These are phyloP conservation scores for Penicillium cosmopolitanum DNA, from an alignment of 495 filamentous ascomycete species.

Conservation along the genomic window DNA sequence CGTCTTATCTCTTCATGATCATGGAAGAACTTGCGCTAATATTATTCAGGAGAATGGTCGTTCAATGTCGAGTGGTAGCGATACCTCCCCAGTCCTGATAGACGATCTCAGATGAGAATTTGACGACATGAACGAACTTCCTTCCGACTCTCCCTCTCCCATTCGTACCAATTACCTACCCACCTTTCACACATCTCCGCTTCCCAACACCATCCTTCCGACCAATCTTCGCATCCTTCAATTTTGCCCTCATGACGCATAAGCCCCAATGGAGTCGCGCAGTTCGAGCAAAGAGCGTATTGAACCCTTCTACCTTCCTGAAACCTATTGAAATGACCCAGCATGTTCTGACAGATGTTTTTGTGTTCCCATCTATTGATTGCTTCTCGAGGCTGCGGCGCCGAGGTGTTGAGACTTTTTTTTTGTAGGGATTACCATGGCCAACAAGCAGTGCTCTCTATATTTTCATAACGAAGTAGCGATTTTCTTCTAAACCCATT, in stretches of 20 bases:
- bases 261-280: not conserved
- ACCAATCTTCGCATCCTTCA: not conserved
- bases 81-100: not conserved
- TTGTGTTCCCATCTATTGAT: conserved; percentile 1
- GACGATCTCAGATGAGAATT: conserved; percentile 20
- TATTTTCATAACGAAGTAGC: conserved; percentile 17
- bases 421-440: conserved; percentile 11
- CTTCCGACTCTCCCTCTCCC: not conserved
- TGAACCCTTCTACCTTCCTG: not conserved
- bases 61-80: conserved; percentile 50
- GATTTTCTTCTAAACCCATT: conserved; percentile 7
- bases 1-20: not conserved
- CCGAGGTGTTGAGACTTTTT: conserved; percentile 21
- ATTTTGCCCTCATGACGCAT: not conserved
- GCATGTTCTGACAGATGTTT: not conserved
- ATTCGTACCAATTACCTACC: not conserved
- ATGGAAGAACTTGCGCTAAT: conserved; percentile 6
- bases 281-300: not conserved
- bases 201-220: not conserved
- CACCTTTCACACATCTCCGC: not conserved
- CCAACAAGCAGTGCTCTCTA: conserved; percentile 14
- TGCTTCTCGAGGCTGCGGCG: conserved; percentile 17
- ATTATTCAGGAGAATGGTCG: conserved; percentile 42
- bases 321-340: conserved; percentile 1
- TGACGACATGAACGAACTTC: conserved; percentile 43